Conservation (phyloP, 345 rosid genomes). For the Abelmoschus esculentus region DNA sequence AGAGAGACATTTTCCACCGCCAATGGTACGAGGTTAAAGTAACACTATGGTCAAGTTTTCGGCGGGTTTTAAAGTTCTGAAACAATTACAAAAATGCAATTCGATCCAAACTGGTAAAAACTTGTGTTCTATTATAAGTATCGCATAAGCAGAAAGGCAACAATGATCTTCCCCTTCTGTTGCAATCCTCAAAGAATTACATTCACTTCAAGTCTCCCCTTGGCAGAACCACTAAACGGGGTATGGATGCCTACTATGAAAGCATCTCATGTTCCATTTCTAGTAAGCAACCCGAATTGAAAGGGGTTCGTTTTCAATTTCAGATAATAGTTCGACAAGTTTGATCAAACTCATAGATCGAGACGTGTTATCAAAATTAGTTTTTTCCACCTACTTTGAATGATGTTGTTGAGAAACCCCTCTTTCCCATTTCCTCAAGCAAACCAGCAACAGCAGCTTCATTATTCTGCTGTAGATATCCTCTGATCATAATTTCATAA, state of each 20-base stretch:
- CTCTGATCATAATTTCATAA: slow-evolving; percentile 34
- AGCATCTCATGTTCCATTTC: background rate
- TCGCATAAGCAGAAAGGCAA: too few species aligned
- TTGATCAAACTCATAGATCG: background rate
- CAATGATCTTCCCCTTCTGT: background rate
- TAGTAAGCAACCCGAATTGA: background rate
- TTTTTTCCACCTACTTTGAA: background rate
- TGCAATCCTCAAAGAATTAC: background rate
- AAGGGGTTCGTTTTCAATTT: background rate
- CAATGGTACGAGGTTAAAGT: too few species aligned
- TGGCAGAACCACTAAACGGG: background rate
- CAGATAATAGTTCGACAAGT: background rate
- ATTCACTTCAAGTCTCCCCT: background rate
- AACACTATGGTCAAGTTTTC: too few species aligned
- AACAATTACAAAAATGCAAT: too few species aligned
- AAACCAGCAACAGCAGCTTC: slow-evolving; percentile 22
- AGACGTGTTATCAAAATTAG: background rate
- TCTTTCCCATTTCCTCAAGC: slow-evolving; percentile 27
- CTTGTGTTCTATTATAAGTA: too few species aligned
- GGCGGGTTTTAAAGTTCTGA: too few species aligned
- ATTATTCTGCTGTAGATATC: slow-evolving; percentile 29
- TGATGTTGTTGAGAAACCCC: slow-evolving; percentile 20
- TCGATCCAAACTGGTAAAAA: too few species aligned
- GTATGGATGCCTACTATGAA: background rate
- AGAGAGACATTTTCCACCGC: slow-evolving; percentile 36